Evolutionary conservation across 2,329 filamentous ascomycete species (phyloP), one percentile per base, ranked within the genome.

Genomic region (Atkinsonella hypoxylon): DNA sequence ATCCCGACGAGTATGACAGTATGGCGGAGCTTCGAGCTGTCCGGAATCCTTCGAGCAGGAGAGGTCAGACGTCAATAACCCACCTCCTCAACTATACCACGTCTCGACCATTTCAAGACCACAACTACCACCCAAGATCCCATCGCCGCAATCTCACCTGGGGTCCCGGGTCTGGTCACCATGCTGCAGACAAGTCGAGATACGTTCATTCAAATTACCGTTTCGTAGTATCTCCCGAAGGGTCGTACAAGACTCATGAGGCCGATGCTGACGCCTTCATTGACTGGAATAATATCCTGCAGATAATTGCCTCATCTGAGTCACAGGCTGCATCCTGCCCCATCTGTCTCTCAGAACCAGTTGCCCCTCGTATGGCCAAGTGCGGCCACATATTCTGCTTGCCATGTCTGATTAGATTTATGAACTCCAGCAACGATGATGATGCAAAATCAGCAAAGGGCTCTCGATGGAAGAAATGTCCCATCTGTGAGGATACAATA

Each of bases 301-400:
- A 98, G 68, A 83, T 98, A 49, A 76, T 98, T 58, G 93, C 87
- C 9, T 97, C 91, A 2, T 80, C 87, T 51, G 83, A 93, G 66
- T 95, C 90, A 0, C 93, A 98, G 67, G 76, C 82, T 42, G 80
- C 90, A 2, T 89, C 87, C 20, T 98, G 93, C 64, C 93, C 93
- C 0, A 98, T 98, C 50, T 98, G 93, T 62, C 78, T 98, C 30
- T 95, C 87, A 2, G 87, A 87, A 50, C 93, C 93, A 1, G 88
- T 95, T 17, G 93, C 93, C 8, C 90, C 93, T 32, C 83, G 93
- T 51, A 98, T 98, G 91, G 90, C 93, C 41, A 91, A 85, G 62
- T 98, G 93, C 62, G 93, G 93, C 1, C 93, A 98, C 64, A 95
- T 98, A 12, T 97, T 96, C 65, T 98, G 93, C 64, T 72, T 97